Base-by-base conservation (phyloP, 768 basidiomycete species). In the Leccinum boreale region DNA sequence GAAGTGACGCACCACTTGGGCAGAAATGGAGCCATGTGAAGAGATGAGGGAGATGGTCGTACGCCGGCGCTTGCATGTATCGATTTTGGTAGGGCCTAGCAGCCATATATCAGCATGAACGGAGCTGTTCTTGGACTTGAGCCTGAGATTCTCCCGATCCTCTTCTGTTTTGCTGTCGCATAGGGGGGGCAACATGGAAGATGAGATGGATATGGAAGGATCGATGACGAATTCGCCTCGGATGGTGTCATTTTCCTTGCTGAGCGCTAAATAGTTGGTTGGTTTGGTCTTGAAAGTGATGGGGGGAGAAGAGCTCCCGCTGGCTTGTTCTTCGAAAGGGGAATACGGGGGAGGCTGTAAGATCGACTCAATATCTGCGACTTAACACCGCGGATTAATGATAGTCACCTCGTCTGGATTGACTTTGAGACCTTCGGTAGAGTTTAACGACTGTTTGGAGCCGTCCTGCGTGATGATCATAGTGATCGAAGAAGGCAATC, bases 41-140 rank as follows among this genome's bases (percentile, higher is more conserved):
- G 71, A 63, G 3, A 29, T 1, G 31, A 73, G 57, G n/a, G 52
- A 59, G 55, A 71, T 57, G 17, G 58, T 65, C 21, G 71, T 63
- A 4, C 67, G 67, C 3, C 52, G 53, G 5, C 44, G 35, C 1
- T 52, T 50, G 8, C 11, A 5, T 73, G 53, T 2, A 50, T 50
- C 19, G 65, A 24, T 29, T 26, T 15, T 24, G 21, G 10, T 1
- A 7, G 49, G 26, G 19, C 49, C 49, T 46, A 76, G 60, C 0
- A 82, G 52, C 63, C 73, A 79, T 24, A 83, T 60, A 0, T 80
- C 75, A 8, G 71, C 77, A 3, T 74, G 60, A 3, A 83, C 70
- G 4, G 58, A 54, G 2, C 78, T 74, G 58, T 74, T 69, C 23
- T 49, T 67, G 0, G 78, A 72, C 21, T 58, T 60, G 9, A 80